Percentiles rank a stretch among this genome's conserved stretches.
phyloP scores from a whole-genome alignment of 2,329 filamentous ascomycete genomes.

The Boeremia exigua region DNA sequence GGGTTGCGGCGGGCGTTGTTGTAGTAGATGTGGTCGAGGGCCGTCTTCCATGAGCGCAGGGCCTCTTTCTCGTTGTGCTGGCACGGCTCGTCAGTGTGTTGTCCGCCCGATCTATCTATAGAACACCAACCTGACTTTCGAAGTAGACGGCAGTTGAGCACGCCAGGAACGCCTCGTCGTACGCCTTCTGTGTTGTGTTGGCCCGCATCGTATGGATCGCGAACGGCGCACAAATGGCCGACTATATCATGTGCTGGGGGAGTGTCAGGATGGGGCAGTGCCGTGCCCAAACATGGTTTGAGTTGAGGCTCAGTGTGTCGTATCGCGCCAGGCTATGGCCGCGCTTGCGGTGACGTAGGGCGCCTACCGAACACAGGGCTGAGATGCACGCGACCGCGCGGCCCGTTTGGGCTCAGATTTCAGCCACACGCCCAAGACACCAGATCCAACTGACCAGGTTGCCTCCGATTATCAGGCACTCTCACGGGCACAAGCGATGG shows the following conservation, averaged over 20 bases:
- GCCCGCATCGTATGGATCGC: constrained; percentile 53
- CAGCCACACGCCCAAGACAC: constrained; percentile 8
- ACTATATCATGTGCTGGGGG: constrained; percentile 52
- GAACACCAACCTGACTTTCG: constrained; percentile 75
- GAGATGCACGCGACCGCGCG: constrained; percentile 19
- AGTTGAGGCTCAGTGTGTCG: constrained; percentile 22
- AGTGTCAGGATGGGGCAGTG: constrained; percentile 14
- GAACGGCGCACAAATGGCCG: constrained; percentile 6
- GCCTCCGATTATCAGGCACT: neutral
- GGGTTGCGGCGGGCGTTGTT: constrained; percentile 79
- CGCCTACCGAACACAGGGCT: constrained; percentile 11
- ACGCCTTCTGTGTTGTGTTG: constrained; percentile 89
- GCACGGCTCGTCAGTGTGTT: constrained; percentile 4
- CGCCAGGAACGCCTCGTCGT: constrained; percentile 93
- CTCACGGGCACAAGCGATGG: constrained; percentile 2
- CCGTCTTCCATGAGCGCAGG: constrained; percentile 85
- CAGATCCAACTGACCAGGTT: neutral
- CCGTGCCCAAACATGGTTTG: constrained; percentile 23
- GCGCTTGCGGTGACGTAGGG: constrained; percentile 42
- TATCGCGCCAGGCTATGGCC: constrained; percentile 22
- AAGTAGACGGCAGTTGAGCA: constrained; percentile 97
- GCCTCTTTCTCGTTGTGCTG: constrained; percentile 93
- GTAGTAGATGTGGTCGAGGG: constrained; percentile 86
- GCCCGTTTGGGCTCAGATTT: constrained; percentile 6
- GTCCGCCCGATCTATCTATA: neutral